phyloP scores from a whole-genome alignment of 2,329 filamentous ascomycete species.

The Fusarium compactum region DNA sequence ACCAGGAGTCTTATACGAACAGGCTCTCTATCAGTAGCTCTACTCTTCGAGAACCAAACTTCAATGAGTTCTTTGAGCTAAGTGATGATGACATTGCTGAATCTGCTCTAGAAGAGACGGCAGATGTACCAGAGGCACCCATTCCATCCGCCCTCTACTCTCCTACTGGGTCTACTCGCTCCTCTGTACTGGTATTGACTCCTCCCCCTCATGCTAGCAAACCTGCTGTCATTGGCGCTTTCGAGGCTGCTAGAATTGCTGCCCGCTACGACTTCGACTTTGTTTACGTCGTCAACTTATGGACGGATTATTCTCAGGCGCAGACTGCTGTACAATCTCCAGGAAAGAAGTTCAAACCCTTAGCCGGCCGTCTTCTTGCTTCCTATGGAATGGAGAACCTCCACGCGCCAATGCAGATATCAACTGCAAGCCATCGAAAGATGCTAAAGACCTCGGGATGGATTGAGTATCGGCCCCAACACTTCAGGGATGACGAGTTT shows the following conservation, averaged over 20 bases:
- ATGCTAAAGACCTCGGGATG: slow-evolving; percentile 63
- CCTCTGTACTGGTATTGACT: slow-evolving; percentile 57
- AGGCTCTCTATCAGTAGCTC: slow-evolving; percentile 49
- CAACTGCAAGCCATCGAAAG: slow-evolving; percentile 61
- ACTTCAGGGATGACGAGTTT: slow-evolving; percentile 59
- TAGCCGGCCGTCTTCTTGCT: slow-evolving; percentile 65
- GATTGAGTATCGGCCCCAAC: slow-evolving; percentile 64
- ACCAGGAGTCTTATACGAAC: slow-evolving; percentile 47
- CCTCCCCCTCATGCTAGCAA: slow-evolving; percentile 60
- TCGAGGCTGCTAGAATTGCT: slow-evolving; percentile 67
- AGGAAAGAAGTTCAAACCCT: slow-evolving; percentile 29
- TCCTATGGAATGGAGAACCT: slow-evolving; percentile 66
- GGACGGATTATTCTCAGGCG: slow-evolving; percentile 56
- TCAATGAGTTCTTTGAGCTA: slow-evolving; percentile 66
- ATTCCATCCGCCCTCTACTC: slow-evolving; percentile 38
- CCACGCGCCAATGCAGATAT: slow-evolving; percentile 65
- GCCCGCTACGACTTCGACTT: slow-evolving; percentile 68
- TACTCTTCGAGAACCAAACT: slow-evolving; percentile 62
- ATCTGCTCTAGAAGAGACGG: slow-evolving; percentile 42
- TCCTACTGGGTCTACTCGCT: slow-evolving; percentile 41
- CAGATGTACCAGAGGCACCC: slow-evolving; percentile 19
- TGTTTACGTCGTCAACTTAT: slow-evolving; percentile 69
- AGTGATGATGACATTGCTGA: slow-evolving; percentile 71
- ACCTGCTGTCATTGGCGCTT: slow-evolving; percentile 62
- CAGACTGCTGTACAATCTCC: slow-evolving; percentile 12